Base-by-base conservation (phyloP, 163 green algal genomes). In the Chlorella variabilis region DNA sequence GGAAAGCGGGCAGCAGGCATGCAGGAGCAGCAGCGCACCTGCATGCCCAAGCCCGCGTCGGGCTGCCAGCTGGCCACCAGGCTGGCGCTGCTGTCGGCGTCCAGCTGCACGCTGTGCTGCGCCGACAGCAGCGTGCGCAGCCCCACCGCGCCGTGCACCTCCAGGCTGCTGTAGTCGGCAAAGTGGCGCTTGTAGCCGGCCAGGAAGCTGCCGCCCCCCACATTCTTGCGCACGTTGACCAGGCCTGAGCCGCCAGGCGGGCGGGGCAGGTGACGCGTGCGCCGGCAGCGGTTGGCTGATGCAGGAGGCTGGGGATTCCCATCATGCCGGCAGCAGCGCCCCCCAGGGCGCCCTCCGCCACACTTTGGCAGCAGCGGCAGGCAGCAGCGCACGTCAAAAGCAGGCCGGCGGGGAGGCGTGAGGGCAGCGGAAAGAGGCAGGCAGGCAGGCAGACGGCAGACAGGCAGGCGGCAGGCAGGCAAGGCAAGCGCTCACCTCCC, bases 181-280 rank as follows among this genome's bases (percentile, higher is more conserved):
- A 81, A 84, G 34, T 85, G 65, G 3, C 91, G 90, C 75, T 84
- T 86, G 78, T 93, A 91, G 66, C 91, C 91, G 36, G 85, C 87
- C 61, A 94, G 63, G 48, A 94, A 85, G 75, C 70, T 85, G 75
- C 90, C 89, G 67, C 86, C 75, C 23, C 86, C 81, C 33, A 86
- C 33, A 25, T 85, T 78, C 31, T 78, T 70, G 20, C 85, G 77
- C 77, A 94, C 74, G 34, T 80, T 83, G 67, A 93, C 90, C 31
- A 92, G 81, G 6, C 90, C 91, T 92, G 88, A 36, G 62, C 1
- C 25, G 62, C 20, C 31, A 71, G 38, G 39, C 29, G 45, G 39
- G 58, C 29, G 51, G 29, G 3, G 33, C 45, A n/a, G n/a, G n/a
- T n/a, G n/a, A n/a, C n/a, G n/a, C n/a, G n/a, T n/a, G n/a, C n/a